Base-by-base conservation (phyloP, 2,329 filamentous ascomycete genomes). In the Rhynchosporium agropyri region DNA sequence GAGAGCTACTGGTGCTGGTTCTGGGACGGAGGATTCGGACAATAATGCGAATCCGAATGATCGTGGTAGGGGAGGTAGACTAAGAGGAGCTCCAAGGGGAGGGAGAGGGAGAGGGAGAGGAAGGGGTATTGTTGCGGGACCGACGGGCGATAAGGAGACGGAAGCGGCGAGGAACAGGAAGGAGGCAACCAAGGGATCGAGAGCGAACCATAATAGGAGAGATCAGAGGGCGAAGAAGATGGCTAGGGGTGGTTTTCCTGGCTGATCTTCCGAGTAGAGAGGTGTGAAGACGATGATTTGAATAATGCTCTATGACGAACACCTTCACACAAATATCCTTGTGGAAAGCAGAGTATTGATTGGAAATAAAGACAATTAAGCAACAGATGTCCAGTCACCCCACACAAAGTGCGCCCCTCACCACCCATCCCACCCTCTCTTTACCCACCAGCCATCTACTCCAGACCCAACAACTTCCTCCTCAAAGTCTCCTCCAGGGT, bases 121-220 rank as follows among this genome's bases (percentile, higher is more conserved):
- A 6, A 77, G 84, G 58, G 83, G 84, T 3, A 87, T 82, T 70
- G 87, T 89, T 8, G 84, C 86, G 2, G 88, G 89, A 0, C 80
- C 87, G 0, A 79, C 84, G 1, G 84, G 86, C 6, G 89, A 91
- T n/a, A 85, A 86, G 69, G 84, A 83, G n/a, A 92, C 89, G 0
- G 86, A 92, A 68, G 78, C 80, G 60, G 88, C 90, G 9, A 83
- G 92, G 68, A 83, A 87, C 70, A 83, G 84, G 66, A 97, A 97
- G 74, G 93, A 96, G 73, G 87, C 89, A 31, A 90, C 87, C 69
- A 97, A 97, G 75, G 83, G 88, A 2, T 90, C 89, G 28, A 81
- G 89, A 65, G 92, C 91, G 38, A 97, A 97, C 73, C 92, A 97
- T 74, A 95, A 92, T 75, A 85, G 93, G 31, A 84, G 92, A 56